These are phyloP conservation scores for Coriaria nepalensis DNA, from an alignment of 306 rosid species.

Conservation along the genomic window DNA sequence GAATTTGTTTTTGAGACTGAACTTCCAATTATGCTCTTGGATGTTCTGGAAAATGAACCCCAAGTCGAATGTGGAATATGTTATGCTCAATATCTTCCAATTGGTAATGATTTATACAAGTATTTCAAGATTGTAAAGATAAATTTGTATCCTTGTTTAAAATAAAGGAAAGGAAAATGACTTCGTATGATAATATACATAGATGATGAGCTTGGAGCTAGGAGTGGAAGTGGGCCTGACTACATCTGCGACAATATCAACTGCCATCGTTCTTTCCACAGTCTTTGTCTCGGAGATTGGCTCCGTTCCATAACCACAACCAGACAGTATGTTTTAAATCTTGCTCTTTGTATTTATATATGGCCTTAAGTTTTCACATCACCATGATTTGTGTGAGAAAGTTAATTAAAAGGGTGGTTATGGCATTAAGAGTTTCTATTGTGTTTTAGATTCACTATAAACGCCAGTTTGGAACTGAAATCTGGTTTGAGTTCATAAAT, in stretches of 20 bases:
- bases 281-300: slow-evolving; percentile 29
- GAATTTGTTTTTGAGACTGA: slow-evolving; percentile 16
- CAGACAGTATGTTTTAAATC: slow-evolving; percentile 21
- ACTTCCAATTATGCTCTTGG: slow-evolving; percentile 14
- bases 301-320: slow-evolving; percentile 26
- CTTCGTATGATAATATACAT: neutral
- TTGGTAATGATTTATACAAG: slow-evolving; percentile 17
- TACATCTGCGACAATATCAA: slow-evolving; percentile 19
- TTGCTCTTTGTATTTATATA: too few species aligned
- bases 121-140: neutral
- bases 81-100: slow-evolving; percentile 28
- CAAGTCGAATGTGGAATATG: slow-evolving; percentile 32
- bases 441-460: too few species aligned
- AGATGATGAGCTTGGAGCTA: slow-evolving; percentile 32
- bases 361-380: too few species aligned
- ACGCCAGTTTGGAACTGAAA: too few species aligned
- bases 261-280: slow-evolving; percentile 23
- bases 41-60: slow-evolving; percentile 16
- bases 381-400: too few species aligned
- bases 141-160: too few species aligned
- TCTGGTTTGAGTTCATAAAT: too few species aligned
- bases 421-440: too few species aligned
- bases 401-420: too few species aligned
- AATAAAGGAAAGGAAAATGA: slow-evolving; percentile 1
- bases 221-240: slow-evolving; percentile 22